Base-by-base conservation (phyloP, 768 basidiomycete genomes). In the Termitomyces bulborhizus region DNA sequence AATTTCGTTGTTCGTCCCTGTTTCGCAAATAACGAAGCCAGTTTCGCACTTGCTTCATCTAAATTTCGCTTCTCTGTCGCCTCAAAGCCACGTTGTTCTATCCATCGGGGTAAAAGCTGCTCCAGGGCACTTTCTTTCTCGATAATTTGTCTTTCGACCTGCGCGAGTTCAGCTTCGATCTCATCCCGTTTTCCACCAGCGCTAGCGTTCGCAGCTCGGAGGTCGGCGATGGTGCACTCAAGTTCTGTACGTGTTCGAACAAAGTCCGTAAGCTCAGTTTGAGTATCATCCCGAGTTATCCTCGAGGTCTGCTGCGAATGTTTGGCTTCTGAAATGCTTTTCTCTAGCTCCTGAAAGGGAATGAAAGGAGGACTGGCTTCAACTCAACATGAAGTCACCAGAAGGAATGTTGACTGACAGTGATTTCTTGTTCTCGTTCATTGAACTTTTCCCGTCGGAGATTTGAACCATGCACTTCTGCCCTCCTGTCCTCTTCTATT, bases 1-100 rank as follows among this genome's bases (percentile, higher is more conserved):
- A 97, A 99, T 63, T 88, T 90, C 49, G 84, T 83, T 39, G 87
- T 76, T 21, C 97, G 87, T 2, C 94, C 94, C 67, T 93, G 93
- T 66, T 98, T 98, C 2, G 89, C 86, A 65, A 88, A 93, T 1
- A 99, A 75, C 0, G 88, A 81, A 0, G 80, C 77, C 3, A 98
- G 72, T 45, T 77, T 80, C 1, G 89, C 85, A 49, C 80, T 83
- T 0, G 85, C 84, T 40, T 86, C 83, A 57, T 95, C 93, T 60
- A 97, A 76, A 27, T 75, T 80, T 46, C 82, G 79, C 64, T 82
- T 81, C 71, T 86, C 83, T 44, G 77, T 65, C 45, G 66, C 70
- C 69, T 81, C 85, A 43, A 65, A 71, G 1, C 65, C 69, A 39
- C 83, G 77, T 18, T 80, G 76, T 16, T 74, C 72, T 64, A 84